A percentile compares a stretch with the other conserved stretches of the same genome.
Evolutionary conservation across 768 basidiomycete genomes (phyloP).

Genomic region (Crucibulum laeve): DNA sequence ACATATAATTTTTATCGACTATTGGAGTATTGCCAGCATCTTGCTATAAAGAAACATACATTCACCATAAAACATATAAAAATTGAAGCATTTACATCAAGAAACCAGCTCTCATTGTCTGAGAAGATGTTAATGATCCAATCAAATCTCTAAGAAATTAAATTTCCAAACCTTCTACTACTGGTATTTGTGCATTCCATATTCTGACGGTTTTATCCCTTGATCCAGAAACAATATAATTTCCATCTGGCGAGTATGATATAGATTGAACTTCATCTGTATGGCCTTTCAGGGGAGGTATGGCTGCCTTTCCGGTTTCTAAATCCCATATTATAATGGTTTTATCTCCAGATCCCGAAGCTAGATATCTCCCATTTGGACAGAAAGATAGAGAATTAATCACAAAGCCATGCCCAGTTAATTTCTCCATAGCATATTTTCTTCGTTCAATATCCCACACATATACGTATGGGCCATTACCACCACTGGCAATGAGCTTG

Average conservation of each 20-base stretch:
- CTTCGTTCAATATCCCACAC: not conserved
- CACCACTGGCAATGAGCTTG: not conserved
- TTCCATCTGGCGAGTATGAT: not conserved
- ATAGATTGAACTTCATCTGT: not conserved
- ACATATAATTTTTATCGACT: too few species aligned
- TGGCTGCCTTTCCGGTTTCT: not conserved
- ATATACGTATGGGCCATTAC: not conserved
- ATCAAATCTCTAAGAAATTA: too few species aligned
- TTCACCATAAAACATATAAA: too few species aligned
- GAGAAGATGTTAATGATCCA: too few species aligned
- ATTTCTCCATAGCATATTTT: not conserved
- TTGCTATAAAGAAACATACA: too few species aligned
- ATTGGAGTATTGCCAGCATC: too few species aligned
- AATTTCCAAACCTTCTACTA: too few species aligned
- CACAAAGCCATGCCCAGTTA: not conserved
- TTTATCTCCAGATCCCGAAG: conserved; percentile 43
- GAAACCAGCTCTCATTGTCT: too few species aligned
- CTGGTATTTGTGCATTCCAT: too few species aligned
- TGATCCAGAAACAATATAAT: not conserved
- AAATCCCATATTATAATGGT: not conserved
- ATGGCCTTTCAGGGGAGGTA: not conserved
- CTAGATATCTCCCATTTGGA: conserved; percentile 40
- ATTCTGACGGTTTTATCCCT: not conserved
- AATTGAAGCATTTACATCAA: too few species aligned
- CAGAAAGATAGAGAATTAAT: conserved; percentile 36